A percentile compares a stretch with the other conserved stretches of the same genome.
These are phyloP conservation scores for Rhododendron kiyosumense DNA, from an alignment of 148 eudicot species.

Conservation along the genomic window DNA sequence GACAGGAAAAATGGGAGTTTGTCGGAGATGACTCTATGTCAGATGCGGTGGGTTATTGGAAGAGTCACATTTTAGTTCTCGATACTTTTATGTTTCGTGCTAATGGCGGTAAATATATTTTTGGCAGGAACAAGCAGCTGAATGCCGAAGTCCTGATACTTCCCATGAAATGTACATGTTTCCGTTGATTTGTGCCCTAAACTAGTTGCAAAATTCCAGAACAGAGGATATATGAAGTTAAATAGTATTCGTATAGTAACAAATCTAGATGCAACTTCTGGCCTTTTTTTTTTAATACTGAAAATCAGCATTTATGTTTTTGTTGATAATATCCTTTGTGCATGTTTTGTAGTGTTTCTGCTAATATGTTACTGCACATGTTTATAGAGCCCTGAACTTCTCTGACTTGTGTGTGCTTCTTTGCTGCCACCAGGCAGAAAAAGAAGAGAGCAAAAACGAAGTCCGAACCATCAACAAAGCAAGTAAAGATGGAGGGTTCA, in stretches of 20 bases:
- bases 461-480: slow-evolving; percentile 31
- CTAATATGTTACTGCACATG: background rate
- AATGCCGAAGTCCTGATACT: slow-evolving; percentile 40
- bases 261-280: background rate
- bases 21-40: slow-evolving; percentile 15
- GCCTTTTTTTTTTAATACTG: no score
- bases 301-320: background rate
- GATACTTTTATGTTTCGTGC: background rate
- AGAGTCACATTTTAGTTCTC: background rate
- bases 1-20: slow-evolving; percentile 46
- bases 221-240: background rate
- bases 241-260: background rate
- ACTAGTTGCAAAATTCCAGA: background rate
- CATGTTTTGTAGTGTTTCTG: background rate
- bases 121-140: slow-evolving; percentile 47
- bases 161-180: slow-evolving; percentile 57
- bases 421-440: slow-evolving; percentile 32
- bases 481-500: slow-evolving; percentile 32
- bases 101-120: slow-evolving; percentile 7
- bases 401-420: background rate
- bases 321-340: background rate
- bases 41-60: slow-evolving; percentile 37
- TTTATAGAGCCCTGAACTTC: background rate
- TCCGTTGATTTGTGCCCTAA: background rate
- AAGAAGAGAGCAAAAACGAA: slow-evolving; percentile 48